Conservation (phyloP, 2,329 filamentous ascomycete species). For the Arthroderma sp. region DNA sequence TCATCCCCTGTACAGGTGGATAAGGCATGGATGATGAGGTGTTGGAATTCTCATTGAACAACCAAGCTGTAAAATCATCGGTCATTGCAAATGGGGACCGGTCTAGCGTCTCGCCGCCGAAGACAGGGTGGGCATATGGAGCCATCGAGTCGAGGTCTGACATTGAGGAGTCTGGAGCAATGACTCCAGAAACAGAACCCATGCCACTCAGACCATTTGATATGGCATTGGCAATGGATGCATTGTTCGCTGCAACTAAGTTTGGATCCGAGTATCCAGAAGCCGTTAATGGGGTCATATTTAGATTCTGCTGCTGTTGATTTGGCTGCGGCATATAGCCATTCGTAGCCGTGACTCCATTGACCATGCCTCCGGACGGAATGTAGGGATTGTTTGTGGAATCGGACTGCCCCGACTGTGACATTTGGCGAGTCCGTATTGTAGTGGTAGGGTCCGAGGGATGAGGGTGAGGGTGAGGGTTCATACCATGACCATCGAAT, state of each 20-base stretch:
- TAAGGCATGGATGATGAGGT: constrained; percentile 42
- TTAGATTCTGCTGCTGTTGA: constrained; percentile 5
- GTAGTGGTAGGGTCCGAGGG: constrained; percentile 4
- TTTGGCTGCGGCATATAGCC: constrained; percentile 4
- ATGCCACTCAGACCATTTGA: constrained; percentile 17
- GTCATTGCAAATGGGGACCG: constrained; percentile 80
- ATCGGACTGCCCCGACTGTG: constrained; percentile 7
- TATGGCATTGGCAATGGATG: constrained; percentile 16
- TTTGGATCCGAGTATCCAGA: constrained; percentile 8
- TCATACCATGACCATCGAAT: too few relatives aligned
- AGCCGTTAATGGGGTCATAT: constrained; percentile 5
- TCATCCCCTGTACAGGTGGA: constrained; percentile 25
- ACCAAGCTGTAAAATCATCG: constrained; percentile 73
- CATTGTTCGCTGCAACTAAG: constrained; percentile 15
- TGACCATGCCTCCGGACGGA: constrained; percentile 12
- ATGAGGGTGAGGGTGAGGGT: not conserved
- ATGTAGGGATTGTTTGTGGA: constrained; percentile 10
- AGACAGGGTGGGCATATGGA: constrained; percentile 58
- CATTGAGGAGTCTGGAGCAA: constrained; percentile 15
- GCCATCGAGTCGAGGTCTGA: constrained; percentile 25
- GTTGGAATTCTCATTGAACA: constrained; percentile 58
- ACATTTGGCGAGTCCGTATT: constrained; percentile 10
- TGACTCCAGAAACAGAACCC: constrained; percentile 15
- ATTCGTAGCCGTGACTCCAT: constrained; percentile 5
- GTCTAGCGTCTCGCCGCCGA: constrained; percentile 69